Percentiles rank a stretch among this genome's conserved stretches.
Conservation (phyloP, 1,284 basidiomycete species). For the Papiliotrema laurentii region DNA sequence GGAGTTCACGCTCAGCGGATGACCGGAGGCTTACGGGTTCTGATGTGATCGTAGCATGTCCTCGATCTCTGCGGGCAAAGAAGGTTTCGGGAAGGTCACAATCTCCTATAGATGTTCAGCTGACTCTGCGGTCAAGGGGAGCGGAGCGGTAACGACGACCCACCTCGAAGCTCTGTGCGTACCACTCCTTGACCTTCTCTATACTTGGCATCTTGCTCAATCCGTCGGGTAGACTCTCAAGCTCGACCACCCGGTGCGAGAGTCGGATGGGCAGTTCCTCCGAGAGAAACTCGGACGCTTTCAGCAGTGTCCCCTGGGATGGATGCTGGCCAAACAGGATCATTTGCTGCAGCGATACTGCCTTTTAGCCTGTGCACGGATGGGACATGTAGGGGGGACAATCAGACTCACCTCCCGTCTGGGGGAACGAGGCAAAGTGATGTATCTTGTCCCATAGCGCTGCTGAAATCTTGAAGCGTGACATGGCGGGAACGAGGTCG, state of each 20-base stretch:
- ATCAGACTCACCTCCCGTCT: conserved; percentile 69
- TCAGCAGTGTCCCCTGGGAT: conserved; percentile 77
- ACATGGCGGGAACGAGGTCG: conserved; percentile 28
- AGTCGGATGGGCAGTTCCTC: conserved; percentile 83
- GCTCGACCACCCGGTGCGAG: conserved; percentile 93
- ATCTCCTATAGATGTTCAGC: conserved; percentile 62
- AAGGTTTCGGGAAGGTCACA: conserved; percentile 73
- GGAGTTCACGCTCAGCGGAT: background rate
- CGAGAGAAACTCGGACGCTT: conserved; percentile 75
- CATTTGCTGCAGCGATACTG: conserved; percentile 89
- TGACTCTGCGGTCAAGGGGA: background rate
- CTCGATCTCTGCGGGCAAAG: conserved; percentile 63
- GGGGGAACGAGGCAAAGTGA: conserved; percentile 90
- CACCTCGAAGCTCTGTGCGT: conserved; percentile 96
- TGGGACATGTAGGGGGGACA: background rate
- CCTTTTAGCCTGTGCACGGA: background rate
- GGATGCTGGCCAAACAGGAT: conserved; percentile 82
- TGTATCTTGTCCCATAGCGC: conserved; percentile 89
- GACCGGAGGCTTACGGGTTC: background rate
- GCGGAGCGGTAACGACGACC: conserved; percentile 25
- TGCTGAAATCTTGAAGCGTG: conserved; percentile 59
- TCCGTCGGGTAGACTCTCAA: conserved; percentile 90
- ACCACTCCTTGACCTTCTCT: conserved; percentile 96
- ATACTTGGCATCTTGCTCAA: conserved; percentile 90
- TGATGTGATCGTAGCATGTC: conserved; percentile 56